Evolutionary conservation across 164 flowering plant species (phyloP).

Genomic region (Santalum album): DNA sequence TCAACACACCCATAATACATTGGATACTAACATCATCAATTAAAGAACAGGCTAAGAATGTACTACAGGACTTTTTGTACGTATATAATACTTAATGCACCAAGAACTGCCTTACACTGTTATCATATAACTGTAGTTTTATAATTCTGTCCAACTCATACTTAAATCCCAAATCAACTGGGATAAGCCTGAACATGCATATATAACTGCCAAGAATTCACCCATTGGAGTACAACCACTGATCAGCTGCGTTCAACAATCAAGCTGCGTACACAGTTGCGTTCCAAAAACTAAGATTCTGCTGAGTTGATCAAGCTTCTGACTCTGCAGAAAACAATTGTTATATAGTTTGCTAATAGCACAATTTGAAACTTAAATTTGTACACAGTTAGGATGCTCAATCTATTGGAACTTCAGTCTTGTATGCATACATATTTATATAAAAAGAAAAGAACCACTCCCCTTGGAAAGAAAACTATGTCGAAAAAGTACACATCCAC

Average conservation of each 20-base stretch:
- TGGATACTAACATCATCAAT: slow-evolving; percentile 6
- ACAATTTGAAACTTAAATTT: not conserved
- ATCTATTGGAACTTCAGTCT: not conserved
- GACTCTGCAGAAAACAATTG: slow-evolving; percentile 5
- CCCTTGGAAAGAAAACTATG: too few species aligned
- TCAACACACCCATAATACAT: not conserved
- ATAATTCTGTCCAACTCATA: not conserved
- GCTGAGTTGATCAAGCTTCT: slow-evolving; percentile 12
- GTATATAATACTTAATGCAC: not conserved
- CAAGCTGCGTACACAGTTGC: slow-evolving; percentile 4
- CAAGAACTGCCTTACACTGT: not conserved
- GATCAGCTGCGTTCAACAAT: too few species aligned
- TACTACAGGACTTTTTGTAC: not conserved
- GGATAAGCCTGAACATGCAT: not conserved
- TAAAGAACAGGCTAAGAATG: slow-evolving; percentile 10
- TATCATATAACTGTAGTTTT: not conserved
- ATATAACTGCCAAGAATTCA: not conserved
- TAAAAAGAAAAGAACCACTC: too few species aligned
- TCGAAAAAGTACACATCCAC: too few species aligned
- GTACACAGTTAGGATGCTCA: not conserved
- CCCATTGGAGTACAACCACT: not conserved
- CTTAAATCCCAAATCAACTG: not conserved
- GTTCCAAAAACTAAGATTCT: slow-evolving; percentile 2
- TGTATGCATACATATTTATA: too few species aligned
- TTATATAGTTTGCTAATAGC: too few species aligned